These are phyloP conservation scores for Spencermartinsiella europaea DNA, from an alignment of 805 yeast genomes.

Conservation along the genomic window DNA sequence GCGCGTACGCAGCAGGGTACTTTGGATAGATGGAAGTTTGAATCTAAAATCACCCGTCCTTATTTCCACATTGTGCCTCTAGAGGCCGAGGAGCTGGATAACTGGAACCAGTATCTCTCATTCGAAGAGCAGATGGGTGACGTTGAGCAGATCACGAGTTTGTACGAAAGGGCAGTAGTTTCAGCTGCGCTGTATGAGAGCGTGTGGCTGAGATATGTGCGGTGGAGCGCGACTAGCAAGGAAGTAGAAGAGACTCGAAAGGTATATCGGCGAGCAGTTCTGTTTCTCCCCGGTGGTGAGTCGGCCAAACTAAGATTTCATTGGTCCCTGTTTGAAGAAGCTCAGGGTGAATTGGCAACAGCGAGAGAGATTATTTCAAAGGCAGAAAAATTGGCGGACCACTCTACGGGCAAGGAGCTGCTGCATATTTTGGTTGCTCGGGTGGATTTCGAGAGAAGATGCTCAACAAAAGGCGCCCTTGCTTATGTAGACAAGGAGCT, in stretches of 20 bases:
- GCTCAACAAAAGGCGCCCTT: constrained; percentile 5
- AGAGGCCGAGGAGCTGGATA: constrained; percentile 39
- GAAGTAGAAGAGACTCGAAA: constrained; percentile 34
- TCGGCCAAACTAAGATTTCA: constrained; percentile 27
- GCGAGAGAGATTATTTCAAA: constrained; percentile 28
- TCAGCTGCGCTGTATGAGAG: constrained; percentile 50
- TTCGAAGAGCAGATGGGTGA: constrained; percentile 39
- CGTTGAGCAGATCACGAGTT: constrained; percentile 33
- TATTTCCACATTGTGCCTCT: constrained; percentile 52
- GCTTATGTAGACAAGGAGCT: constrained; percentile 2
- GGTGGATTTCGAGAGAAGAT: constrained; percentile 25
- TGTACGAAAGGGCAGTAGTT: constrained; percentile 65
- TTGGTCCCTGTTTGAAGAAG: constrained; percentile 33
- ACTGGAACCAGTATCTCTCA: constrained; percentile 64
- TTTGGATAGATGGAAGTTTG: constrained; percentile 68
- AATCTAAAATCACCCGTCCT: constrained; percentile 54
- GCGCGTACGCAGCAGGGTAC: constrained; percentile 47
- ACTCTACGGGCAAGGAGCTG: too few relatives aligned
- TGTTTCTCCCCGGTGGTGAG: constrained; percentile 24
- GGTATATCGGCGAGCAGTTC: constrained; percentile 48
- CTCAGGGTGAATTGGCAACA: constrained; percentile 20
- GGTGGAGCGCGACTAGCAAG: constrained; percentile 39
- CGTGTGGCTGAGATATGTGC: constrained; percentile 66
- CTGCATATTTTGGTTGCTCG: constrained; percentile 15
- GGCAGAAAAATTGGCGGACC: constrained; percentile 20